Evolutionary conservation across 2,329 filamentous ascomycete genomes (phyloP), one percentile per base, ranked within the genome.

Genomic region (Ophiostoma quercus): DNA sequence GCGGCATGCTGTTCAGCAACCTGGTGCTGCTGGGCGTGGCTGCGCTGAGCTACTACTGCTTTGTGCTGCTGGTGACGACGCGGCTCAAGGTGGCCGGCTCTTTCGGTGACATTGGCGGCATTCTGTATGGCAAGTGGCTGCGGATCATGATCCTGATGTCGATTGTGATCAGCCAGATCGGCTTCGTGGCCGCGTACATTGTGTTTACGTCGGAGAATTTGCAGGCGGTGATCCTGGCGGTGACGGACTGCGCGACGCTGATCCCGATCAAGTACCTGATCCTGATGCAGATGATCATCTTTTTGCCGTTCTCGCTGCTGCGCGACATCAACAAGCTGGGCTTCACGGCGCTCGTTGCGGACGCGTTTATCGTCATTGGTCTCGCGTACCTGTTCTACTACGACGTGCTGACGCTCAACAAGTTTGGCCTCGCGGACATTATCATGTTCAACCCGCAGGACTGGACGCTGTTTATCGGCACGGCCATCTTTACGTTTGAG

Each of bases 381-480:
- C 85, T 99, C 39, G 87, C 95, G 4, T 98, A 98, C 76, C 87
- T 99, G 57, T 96, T 97, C 78, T 98, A 97, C 82, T 98, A 93
- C 80, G 95, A 98, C 77, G 85, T 98, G 73, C 82, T 91, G 74
- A 97, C 94, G 1, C 88, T 99, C 68, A 88, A 88, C 73, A 83
- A 82, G 66, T 84, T 92, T 70, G 92, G 92, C 14, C 80, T 97
- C 32, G 85, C 92, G 5, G 95, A 99, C 77, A 94, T 98, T 76
- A 87, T 91, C 74, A 85, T 90, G 76, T 98, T 99, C 84, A 99
- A 99, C 82, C 80, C 90, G 57, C 88, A 90, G 72, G 90, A 93
- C 78, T 99, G 96, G 95, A 97, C 95, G 0, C 85, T 99, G 4
- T 98, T 99, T 79, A 99, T 99, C 75, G 96, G 95, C 72, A 99